Evolutionary conservation across 371 early-diverging fungal genomes (phyloP).

Genomic region (Mortierella sp.): DNA sequence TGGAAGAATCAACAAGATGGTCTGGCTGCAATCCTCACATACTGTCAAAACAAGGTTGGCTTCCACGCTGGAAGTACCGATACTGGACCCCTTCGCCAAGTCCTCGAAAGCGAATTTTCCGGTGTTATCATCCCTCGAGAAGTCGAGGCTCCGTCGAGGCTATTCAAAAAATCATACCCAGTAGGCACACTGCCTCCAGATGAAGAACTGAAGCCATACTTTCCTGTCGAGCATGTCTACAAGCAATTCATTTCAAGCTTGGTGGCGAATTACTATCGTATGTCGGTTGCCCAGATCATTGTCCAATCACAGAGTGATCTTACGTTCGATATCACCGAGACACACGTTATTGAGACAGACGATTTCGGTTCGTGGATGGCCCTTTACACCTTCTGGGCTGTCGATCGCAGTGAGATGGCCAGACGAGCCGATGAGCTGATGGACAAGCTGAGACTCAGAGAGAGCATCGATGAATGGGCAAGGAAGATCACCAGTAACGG

Average conservation of each 20-base stretch:
- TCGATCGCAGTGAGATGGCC: slow-evolving; percentile 3
- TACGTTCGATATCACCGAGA: neutral
- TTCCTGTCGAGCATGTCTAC: no score
- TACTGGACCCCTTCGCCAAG: neutral
- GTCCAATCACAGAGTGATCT: no score
- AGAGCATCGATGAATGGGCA: no score
- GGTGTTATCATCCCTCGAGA: neutral
- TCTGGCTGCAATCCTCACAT: neutral
- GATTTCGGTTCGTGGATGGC: neutral
- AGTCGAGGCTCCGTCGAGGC: neutral
- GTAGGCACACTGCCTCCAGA: no score
- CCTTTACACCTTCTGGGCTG: neutral
- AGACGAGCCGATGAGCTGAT: neutral
- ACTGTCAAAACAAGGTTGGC: neutral
- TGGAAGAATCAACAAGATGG: neutral
- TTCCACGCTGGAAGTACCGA: neutral
- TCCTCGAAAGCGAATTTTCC: neutral
- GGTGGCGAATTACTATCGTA: no score
- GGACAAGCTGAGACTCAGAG: neutral
- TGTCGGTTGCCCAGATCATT: no score
- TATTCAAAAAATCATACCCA: neutral
- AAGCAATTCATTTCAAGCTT: no score
- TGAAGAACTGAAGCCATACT: no score
- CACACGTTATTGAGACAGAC: neutral
- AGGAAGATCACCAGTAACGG: no score